A percentile compares a stretch with the other conserved stretches of the same genome.
phyloP scores from a whole-genome alignment of 2,329 filamentous ascomycete genomes.

The Arthrobotrys conoides region DNA sequence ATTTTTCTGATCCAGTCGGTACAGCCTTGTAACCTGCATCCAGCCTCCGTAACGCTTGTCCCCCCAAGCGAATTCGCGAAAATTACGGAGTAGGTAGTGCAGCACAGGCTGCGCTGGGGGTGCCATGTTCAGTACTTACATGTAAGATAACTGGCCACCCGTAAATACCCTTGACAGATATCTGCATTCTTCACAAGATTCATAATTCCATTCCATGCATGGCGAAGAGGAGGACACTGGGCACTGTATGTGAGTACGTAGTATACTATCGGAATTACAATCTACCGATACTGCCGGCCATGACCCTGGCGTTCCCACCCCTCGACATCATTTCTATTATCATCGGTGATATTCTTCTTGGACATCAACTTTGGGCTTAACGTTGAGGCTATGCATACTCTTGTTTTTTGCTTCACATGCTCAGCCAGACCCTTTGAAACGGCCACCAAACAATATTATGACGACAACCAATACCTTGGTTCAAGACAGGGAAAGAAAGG shows the following conservation, averaged over 20 bases:
- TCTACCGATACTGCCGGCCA: not conserved
- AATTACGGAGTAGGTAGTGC: no score
- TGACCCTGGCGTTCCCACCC: not conserved
- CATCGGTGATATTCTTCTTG: not conserved
- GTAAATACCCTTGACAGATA: not conserved
- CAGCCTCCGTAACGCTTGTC: constrained; percentile 2
- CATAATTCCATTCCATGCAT: no score
- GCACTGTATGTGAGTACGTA: no score
- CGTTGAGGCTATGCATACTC: constrained; percentile 20
- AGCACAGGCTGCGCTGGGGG: not conserved
- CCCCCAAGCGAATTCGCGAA: constrained; percentile 8
- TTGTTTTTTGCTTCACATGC: constrained; percentile 20
- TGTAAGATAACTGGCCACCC: not conserved
- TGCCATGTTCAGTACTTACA: no score
- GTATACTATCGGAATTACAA: constrained; percentile 14
- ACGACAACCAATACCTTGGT: not conserved
- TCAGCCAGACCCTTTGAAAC: constrained; percentile 2
- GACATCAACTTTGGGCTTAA: not conserved
- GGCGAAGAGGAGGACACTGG: no score
- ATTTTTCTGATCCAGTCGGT: not conserved
- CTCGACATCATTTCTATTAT: not conserved
- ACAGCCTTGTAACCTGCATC: constrained; percentile 30
- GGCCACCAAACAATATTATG: constrained; percentile 4
- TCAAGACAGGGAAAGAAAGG: not conserved
- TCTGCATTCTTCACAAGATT: no score